phyloP scores from a whole-genome alignment of 345 rosid species.

The Camelina hispida region DNA sequence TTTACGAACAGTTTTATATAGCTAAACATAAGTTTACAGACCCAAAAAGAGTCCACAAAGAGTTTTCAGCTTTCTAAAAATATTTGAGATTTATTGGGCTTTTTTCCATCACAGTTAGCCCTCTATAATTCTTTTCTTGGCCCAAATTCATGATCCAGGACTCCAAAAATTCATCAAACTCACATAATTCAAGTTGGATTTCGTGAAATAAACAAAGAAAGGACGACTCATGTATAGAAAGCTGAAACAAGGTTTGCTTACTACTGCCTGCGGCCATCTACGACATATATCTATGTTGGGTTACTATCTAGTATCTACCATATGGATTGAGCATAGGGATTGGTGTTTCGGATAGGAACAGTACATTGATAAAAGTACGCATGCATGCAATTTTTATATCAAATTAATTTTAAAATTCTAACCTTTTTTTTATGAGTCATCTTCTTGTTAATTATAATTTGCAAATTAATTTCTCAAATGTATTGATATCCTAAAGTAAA shows the following conservation, averaged over 20 bases:
- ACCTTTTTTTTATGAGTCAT: no score
- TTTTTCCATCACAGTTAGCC: neutral
- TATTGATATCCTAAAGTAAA: no score
- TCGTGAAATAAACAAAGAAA: no score
- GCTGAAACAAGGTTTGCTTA: neutral
- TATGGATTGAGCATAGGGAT: conserved; percentile 42
- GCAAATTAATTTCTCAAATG: no score
- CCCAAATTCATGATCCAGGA: conserved; percentile 17
- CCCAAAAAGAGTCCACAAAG: neutral
- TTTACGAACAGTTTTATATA: neutral
- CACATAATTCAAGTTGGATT: no score
- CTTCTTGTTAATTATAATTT: no score
- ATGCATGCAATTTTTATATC: neutral
- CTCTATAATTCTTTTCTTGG: neutral
- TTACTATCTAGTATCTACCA: conserved; percentile 29
- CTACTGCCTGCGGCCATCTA: neutral
- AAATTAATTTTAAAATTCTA: neutral
- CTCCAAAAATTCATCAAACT: neutral
- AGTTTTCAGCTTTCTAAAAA: neutral
- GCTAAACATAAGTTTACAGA: neutral
- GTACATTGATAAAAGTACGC: conserved; percentile 11
- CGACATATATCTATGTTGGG: neutral
- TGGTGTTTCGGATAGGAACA: conserved; percentile 42
- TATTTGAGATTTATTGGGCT: conserved; percentile 23
- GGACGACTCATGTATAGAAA: no score